Evolutionary conservation across 192 early-diverging fungal genomes (phyloP), one percentile per base, ranked within the genome.

Genomic region (Coemansia sp.): DNA sequence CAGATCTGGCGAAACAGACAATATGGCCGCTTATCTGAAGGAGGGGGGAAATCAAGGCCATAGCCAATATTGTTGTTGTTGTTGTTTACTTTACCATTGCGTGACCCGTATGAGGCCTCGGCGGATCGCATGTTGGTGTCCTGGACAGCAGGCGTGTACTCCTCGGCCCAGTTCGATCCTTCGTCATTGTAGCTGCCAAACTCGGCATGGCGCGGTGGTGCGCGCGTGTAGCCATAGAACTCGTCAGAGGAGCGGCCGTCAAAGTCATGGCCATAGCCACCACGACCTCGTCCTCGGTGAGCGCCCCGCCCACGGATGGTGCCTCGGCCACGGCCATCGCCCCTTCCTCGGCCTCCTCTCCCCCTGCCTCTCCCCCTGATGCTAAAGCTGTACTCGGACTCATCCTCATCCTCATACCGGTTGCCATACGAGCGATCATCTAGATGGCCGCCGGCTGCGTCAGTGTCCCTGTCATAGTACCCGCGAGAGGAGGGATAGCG

Each of bases 301-400:
- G 25, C 66, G 5, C 39, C 36, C 4, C 42, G 11, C 15, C 46
- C 66, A 41, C 19, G 58, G 11, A 57, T 60, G 22, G 43, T 42
- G 36, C 25, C 59, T 31, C 57, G 41, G 3, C 46, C 51, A 2
- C 57, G n/a, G 27, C 15, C 32, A 42, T 22, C 56, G 22, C 31
- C 54, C 49, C 70, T 42, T 10, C 38, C 49, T 20, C 45, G 59
- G 10, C 63, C 64, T 45, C 68, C 45, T 38, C 61, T 42, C 0
- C 68, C 63, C 39, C 69, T 6, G 17, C 70, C 63, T 45, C 65
- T 43, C 2, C 57, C 65, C 37, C 70, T 65, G 27, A 38, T 39
- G 17, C 59, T 61, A 45, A 45, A 32, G 41, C 47, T 62, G 43
- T 60, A 17, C 45, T 43, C 67, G 59, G 45, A 59, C 19, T 36